Evolutionary conservation across 345 rosid species (phyloP).

Genomic region (Lepidium aucheri): DNA sequence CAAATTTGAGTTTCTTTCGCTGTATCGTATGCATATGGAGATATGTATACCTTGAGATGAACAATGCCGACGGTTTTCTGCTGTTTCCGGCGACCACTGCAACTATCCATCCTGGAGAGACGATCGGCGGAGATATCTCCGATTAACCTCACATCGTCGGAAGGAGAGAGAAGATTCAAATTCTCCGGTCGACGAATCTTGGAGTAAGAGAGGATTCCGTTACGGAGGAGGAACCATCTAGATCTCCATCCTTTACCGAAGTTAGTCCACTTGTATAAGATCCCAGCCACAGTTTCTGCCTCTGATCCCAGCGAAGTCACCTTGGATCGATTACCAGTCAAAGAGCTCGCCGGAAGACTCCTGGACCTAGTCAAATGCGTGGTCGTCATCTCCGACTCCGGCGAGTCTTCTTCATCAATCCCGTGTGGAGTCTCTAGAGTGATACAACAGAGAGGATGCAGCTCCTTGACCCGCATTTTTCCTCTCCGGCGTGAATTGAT

Average conservation of each 20-base stretch:
- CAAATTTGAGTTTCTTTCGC: background rate
- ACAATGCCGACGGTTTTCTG: conserved; percentile 73
- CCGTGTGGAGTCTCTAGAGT: conserved; percentile 61
- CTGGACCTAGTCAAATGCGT: conserved; percentile 37
- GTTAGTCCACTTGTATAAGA: conserved; percentile 93
- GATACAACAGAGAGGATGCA: conserved; percentile 94
- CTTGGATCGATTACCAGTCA: conserved; percentile 34
- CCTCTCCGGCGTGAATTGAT: background rate
- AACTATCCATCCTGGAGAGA: conserved; percentile 45
- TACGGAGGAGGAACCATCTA: conserved; percentile 78
- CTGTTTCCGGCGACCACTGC: conserved; percentile 51
- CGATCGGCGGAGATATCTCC: conserved; percentile 59
- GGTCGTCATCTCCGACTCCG: conserved; percentile 44
- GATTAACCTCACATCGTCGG: conserved; percentile 64
- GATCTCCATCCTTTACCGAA: conserved; percentile 99
- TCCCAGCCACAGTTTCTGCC: conserved; percentile 63
- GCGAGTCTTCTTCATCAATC: conserved; percentile 44
- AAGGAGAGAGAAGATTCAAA: conserved; percentile 36
- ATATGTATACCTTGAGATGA: conserved; percentile 59
- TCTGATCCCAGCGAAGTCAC: conserved; percentile 41
- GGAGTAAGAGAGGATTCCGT: conserved; percentile 76
- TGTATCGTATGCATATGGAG: background rate
- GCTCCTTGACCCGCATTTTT: conserved; percentile 82
- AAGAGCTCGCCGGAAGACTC: conserved; percentile 54
- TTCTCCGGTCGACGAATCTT: conserved; percentile 67